Evolutionary conservation across 345 rosid genomes (phyloP).

Genomic region (Populus alba): DNA sequence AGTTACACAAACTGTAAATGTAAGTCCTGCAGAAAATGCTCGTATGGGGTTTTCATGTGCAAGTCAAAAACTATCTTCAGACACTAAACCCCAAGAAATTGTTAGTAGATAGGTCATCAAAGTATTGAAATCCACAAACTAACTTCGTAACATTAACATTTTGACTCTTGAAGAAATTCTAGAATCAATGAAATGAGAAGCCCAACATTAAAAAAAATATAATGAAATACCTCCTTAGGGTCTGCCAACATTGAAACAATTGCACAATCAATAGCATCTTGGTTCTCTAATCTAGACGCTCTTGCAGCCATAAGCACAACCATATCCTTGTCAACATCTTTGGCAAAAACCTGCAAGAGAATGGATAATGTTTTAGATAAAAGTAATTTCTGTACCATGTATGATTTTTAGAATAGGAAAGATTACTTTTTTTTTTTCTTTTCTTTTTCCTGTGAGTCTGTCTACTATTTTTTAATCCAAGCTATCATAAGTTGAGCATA

Average conservation of each 20-base stretch:
- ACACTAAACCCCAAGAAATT: background rate
- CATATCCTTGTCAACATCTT: slow-evolving; percentile 33
- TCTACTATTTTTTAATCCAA: background rate
- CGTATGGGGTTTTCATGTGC: background rate
- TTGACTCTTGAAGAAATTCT: background rate
- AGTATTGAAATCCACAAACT: background rate
- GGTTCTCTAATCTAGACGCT: slow-evolving; percentile 45
- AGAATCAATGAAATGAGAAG: background rate
- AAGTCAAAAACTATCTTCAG: background rate
- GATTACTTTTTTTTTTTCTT: background rate
- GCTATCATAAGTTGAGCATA: background rate
- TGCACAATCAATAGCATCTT: slow-evolving; percentile 37
- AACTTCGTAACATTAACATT: background rate
- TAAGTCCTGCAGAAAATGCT: background rate
- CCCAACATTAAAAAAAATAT: background rate
- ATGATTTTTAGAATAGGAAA: background rate
- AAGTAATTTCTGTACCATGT: background rate
- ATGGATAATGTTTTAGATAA: background rate
- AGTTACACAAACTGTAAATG: background rate
- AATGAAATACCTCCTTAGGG: slow-evolving; percentile 35
- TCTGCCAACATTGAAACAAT: slow-evolving; percentile 38
- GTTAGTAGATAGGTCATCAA: background rate
- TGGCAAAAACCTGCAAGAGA: slow-evolving; percentile 29
- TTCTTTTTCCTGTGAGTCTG: no score
- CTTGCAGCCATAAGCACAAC: slow-evolving; percentile 40